Percentiles rank a stretch among this genome's conserved stretches.
These are phyloP conservation scores for Jamesozyma hellenica DNA, from an alignment of 805 yeast genomes.

Conservation along the genomic window DNA sequence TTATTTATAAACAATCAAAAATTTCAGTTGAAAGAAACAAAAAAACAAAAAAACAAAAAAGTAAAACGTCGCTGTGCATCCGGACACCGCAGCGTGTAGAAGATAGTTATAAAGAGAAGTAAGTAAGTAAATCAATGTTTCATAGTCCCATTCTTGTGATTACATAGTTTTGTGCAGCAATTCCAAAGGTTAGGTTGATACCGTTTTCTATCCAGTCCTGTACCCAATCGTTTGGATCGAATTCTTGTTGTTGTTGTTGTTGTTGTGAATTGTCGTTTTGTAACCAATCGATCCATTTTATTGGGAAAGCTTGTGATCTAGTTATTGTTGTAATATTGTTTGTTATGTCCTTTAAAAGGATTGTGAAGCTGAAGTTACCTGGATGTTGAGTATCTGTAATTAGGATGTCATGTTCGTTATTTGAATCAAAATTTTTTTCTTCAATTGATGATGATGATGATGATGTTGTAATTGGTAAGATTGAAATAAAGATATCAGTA, in stretches of 20 bases:
- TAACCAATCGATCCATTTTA: conserved; percentile 92
- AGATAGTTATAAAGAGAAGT: background rate
- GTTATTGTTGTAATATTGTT: conserved; percentile 66
- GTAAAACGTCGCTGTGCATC: too few relatives aligned
- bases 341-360: conserved; percentile 66
- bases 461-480: conserved; percentile 45
- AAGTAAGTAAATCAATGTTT: too few relatives aligned
- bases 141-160: conserved; percentile 57
- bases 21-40: too few relatives aligned
- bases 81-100: too few relatives aligned
- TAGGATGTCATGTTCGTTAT: conserved; percentile 16
- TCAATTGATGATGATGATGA: too few relatives aligned
- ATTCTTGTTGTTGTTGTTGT: conserved; percentile 35
- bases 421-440: too few relatives aligned
- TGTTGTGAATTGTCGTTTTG: conserved; percentile 9
- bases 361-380: conserved; percentile 61
- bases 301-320: conserved; percentile 83
- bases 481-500: conserved; percentile 61
- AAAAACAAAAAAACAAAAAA: too few relatives aligned
- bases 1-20: too few relatives aligned
- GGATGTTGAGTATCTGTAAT: conserved; percentile 32
- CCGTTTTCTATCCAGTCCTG: conserved; percentile 73
- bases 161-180: conserved; percentile 83
- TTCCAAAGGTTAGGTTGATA: conserved; percentile 68
- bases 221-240: conserved; percentile 79